Percentiles rank a stretch among this genome's conserved stretches.
Evolutionary conservation across 2,329 filamentous ascomycete species (phyloP).

Genomic region (Cladosporium halotolerans): DNA sequence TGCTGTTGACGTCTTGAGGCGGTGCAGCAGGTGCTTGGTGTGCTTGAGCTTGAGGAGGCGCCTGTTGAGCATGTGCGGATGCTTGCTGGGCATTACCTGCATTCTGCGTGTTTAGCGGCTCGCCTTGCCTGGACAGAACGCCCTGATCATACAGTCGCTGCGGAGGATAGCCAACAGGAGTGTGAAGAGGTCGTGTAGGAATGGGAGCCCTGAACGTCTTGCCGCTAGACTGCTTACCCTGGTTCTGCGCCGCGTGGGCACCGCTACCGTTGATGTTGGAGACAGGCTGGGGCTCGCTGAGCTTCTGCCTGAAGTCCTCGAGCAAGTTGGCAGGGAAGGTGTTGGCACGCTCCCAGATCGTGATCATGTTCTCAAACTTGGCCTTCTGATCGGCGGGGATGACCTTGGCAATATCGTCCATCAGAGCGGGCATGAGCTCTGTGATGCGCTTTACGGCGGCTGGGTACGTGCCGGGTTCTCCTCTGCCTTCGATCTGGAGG

Average conservation of each 20-base stretch:
- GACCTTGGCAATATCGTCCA: slow-evolving; percentile 88
- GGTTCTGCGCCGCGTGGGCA: slow-evolving; percentile 7
- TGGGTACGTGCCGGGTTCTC: slow-evolving; percentile 86
- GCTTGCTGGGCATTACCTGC: slow-evolving; percentile 8
- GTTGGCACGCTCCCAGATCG: slow-evolving; percentile 95
- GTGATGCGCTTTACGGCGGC: slow-evolving; percentile 95
- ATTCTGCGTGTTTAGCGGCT: slow-evolving; percentile 3
- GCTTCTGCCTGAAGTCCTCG: slow-evolving; percentile 68
- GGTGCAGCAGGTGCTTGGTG: slow-evolving; percentile 17
- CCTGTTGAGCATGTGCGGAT: slow-evolving; percentile 14
- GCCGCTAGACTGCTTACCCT: slow-evolving; percentile 16
- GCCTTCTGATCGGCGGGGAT: slow-evolving; percentile 96
- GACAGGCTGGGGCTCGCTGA: slow-evolving; percentile 16
- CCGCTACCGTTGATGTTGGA: slow-evolving; percentile 16
- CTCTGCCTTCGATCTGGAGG: slow-evolving; percentile 58
- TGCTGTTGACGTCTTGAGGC: slow-evolving; percentile 29
- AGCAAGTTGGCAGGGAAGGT: slow-evolving; percentile 83
- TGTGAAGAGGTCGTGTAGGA: slow-evolving; percentile 24
- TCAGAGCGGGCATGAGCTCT: slow-evolving; percentile 84
- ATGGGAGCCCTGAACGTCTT: slow-evolving; percentile 27
- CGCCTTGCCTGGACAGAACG: slow-evolving; percentile 17
- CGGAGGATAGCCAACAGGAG: slow-evolving; percentile 27
- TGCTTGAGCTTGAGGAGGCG: slow-evolving; percentile 13
- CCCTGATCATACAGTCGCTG: slow-evolving; percentile 28
- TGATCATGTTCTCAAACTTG: slow-evolving; percentile 90